Evolutionary conservation across 768 basidiomycete genomes (phyloP).

Genomic region (Hygrocybe punicea): DNA sequence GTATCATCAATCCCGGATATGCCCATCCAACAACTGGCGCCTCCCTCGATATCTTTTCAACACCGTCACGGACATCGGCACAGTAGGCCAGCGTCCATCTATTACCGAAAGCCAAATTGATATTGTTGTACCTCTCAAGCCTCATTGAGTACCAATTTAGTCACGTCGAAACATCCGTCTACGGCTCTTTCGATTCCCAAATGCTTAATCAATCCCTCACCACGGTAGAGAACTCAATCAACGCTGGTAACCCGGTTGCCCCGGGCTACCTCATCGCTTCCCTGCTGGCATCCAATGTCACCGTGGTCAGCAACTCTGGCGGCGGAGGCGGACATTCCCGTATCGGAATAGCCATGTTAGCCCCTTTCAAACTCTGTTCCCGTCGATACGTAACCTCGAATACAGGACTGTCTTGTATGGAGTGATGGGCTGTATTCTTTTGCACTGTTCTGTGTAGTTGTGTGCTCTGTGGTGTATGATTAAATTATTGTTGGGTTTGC

Average conservation of each 20-base stretch:
- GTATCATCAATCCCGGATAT: conserved; percentile 73
- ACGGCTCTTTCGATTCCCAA: conserved; percentile 56
- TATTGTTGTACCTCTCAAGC: conserved; percentile 8
- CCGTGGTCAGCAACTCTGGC: conserved; percentile 25
- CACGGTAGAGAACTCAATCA: conserved; percentile 45
- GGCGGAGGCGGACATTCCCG: conserved; percentile 23
- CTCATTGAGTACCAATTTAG: conserved; percentile 57
- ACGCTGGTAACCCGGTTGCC: conserved; percentile 39
- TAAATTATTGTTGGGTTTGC: not conserved
- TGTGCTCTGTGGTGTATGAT: conserved; percentile 71
- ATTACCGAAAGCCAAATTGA: not conserved
- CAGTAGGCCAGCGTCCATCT: conserved; percentile 16
- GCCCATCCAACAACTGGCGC: conserved; percentile 59
- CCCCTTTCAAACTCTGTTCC: conserved; percentile 6
- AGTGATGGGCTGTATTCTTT: conserved; percentile 88
- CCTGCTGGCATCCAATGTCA: conserved; percentile 62
- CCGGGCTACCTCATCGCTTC: conserved; percentile 70
- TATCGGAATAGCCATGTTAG: conserved; percentile 70
- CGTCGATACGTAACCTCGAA: conserved; percentile 5
- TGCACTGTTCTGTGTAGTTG: conserved; percentile 77
- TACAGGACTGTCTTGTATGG: conserved; percentile 76
- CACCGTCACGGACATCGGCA: conserved; percentile 57
- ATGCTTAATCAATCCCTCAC: conserved; percentile 54
- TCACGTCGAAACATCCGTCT: conserved; percentile 52
- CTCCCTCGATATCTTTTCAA: conserved; percentile 74